Conservation (phyloP, 306 rosid genomes). For the Canavalia ensiformis region DNA sequence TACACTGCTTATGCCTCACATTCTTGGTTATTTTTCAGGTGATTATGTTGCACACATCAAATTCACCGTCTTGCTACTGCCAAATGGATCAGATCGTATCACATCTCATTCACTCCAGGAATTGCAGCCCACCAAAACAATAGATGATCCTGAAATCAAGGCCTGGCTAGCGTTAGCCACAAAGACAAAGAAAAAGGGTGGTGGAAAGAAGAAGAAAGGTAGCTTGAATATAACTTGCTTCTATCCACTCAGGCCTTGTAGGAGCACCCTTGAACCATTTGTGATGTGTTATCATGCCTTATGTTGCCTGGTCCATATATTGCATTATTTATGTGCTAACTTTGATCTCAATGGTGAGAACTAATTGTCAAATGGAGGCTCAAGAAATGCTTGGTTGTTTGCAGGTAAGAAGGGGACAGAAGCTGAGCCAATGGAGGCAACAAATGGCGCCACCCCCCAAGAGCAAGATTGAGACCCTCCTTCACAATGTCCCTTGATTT, state of each 20-base stretch:
- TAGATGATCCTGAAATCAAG: slow-evolving; percentile 93
- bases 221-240: not conserved
- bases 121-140: slow-evolving; percentile 77
- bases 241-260: not conserved
- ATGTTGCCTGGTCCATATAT: not conserved
- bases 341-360: not conserved
- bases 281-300: not conserved
- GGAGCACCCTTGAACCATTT: not conserved
- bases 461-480: slow-evolving; percentile 60
- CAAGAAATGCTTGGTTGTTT: not conserved
- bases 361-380: slow-evolving; percentile 11
- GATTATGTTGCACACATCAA: slow-evolving; percentile 88
- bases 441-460: slow-evolving; percentile 66
- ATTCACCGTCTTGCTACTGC: slow-evolving; percentile 91
- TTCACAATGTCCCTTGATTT: not conserved
- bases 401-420: slow-evolving; percentile 82
- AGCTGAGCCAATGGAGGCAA: slow-evolving; percentile 70
- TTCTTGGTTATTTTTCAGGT: slow-evolving; percentile 62
- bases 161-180: slow-evolving; percentile 88
- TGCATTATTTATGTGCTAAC: not conserved
- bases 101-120: slow-evolving; percentile 83
- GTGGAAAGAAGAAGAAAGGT: slow-evolving; percentile 99
- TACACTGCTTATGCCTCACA: not conserved
- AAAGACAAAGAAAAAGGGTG: slow-evolving; percentile 94
- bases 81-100: slow-evolving; percentile 90